Evolutionary conservation across 495 filamentous ascomycete species (phyloP), one percentile per base, ranked within the genome.

Genomic region (Trichodelitschia bisporula): DNA sequence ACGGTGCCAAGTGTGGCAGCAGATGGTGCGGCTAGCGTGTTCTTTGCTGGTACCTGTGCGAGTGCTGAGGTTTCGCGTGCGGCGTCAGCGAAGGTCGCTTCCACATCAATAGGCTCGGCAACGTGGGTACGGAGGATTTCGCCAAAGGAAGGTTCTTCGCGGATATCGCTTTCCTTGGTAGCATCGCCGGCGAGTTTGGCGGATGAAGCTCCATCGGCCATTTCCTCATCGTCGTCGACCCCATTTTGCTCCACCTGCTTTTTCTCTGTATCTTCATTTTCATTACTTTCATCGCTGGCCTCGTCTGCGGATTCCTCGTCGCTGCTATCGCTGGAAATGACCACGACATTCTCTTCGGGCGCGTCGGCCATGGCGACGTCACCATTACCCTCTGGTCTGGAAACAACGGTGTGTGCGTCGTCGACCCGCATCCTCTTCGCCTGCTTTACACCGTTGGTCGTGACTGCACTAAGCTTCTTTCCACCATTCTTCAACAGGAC

Each of bases 1-100:
- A 92, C 78, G 3, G 79, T 90, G 6, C 73, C 71, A 15, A 97
- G 61, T 1, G 86, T 91, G 26, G 75, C 66, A 30, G 71, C 68
- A n/a, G 64, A 69, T 8, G 78, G 29, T 18, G 29, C 15, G 4
- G 4, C 8, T 8, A 20, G 15, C 8, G 20, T 9, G 15, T 31
- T 11, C 5, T 29, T 29, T 16, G 26, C 10, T 8, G 26, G 6
- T 29, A 8, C 21, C 12, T 24, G 45, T 36, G 28, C 36, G 30
- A 5, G 50, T 29, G 18, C 45, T 35, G 24, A 51, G 42, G 2
- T 47, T 35, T 25, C 21, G 27, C 11, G 27, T 6, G 10, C 27
- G 34, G 57, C 51, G 3, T 51, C 42, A 23, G 61, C 48, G 12
- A 66, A 62, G 8, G 62, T 47, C 13, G 66, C 64, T 34, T 72